These are phyloP conservation scores for Pluteus cervinus DNA, from an alignment of 768 basidiomycete genomes.

Conservation along the genomic window DNA sequence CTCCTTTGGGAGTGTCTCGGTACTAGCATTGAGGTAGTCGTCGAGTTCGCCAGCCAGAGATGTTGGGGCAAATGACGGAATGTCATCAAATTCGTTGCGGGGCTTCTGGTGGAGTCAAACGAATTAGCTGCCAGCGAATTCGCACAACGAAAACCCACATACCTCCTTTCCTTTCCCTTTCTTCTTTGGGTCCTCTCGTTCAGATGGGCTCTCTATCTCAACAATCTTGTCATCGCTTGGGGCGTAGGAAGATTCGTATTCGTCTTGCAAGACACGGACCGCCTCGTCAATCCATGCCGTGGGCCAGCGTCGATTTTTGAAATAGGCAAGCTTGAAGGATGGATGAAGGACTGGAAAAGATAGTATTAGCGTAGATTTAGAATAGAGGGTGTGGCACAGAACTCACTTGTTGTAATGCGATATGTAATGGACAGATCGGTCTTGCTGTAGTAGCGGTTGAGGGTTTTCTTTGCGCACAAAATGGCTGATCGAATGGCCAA, in stretches of 20 bases:
- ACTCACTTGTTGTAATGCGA: conserved; percentile 1
- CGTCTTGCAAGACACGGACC: conserved; percentile 10
- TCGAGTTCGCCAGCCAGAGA: background rate
- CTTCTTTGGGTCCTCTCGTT: no score
- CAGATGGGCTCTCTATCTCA: background rate
- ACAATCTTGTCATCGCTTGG: background rate
- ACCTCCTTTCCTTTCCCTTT: no score
- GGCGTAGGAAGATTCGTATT: background rate
- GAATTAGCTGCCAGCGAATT: no score
- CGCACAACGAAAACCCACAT: no score
- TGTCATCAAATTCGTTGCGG: conserved; percentile 1
- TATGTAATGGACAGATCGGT: background rate
- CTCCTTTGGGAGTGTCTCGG: background rate
- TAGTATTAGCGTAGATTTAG: background rate
- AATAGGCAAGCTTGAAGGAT: background rate
- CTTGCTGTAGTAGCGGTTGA: conserved; percentile 1
- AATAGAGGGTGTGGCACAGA: background rate
- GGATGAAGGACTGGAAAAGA: background rate
- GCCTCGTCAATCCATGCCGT: conserved; percentile 6
- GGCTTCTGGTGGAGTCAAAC: background rate
- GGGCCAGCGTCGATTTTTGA: conserved; percentile 5
- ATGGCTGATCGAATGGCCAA: conserved; percentile 3
- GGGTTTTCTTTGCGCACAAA: background rate
- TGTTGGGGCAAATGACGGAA: background rate
- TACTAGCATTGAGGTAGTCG: background rate